Evolutionary conservation across 495 filamentous ascomycete species (phyloP).

Genomic region (Parachaetomium inaequale): DNA sequence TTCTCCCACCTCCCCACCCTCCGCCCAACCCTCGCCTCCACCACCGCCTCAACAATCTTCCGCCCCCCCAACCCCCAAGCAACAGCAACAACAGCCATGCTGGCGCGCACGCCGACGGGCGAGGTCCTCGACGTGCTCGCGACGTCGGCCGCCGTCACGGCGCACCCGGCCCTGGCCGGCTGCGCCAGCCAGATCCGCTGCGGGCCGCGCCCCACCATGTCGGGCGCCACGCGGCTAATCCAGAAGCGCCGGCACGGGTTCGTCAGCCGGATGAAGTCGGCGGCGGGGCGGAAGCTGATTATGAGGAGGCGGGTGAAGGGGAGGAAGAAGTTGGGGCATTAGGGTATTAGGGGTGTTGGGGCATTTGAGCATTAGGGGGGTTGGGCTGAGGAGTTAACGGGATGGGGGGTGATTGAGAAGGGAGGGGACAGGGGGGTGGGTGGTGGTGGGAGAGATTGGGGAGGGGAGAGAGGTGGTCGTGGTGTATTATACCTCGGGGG

Average conservation of each 20-base stretch:
- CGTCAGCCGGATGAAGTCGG: conserved; percentile 38
- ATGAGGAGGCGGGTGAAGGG: conserved; percentile 40
- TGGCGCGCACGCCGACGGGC: background rate
- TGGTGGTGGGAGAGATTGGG: background rate
- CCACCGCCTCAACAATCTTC: conserved; percentile 26
- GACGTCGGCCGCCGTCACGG: conserved; percentile 32
- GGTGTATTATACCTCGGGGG: background rate
- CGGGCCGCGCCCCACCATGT: conserved; percentile 46
- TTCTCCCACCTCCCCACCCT: conserved; percentile 42
- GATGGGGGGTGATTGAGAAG: background rate
- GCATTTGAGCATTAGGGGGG: background rate
- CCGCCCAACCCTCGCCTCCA: conserved; percentile 33
- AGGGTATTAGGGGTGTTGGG: background rate
- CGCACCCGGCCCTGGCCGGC: conserved; percentile 40
- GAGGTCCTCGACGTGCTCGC: conserved; percentile 37
- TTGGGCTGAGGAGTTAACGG: background rate
- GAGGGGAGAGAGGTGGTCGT: background rate
- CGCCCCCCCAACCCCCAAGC: conserved; percentile 21
- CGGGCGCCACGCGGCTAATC: conserved; percentile 40
- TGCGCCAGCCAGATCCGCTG: conserved; percentile 40
- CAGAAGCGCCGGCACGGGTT: conserved; percentile 49
- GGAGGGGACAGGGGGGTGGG: background rate
- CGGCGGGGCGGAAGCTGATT: conserved; percentile 40
- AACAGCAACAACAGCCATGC: conserved; percentile 5
- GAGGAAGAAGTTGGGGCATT: conserved; percentile 32